phyloP scores from a whole-genome alignment of 148 eudicot species.

The Nepenthes gracilis region DNA sequence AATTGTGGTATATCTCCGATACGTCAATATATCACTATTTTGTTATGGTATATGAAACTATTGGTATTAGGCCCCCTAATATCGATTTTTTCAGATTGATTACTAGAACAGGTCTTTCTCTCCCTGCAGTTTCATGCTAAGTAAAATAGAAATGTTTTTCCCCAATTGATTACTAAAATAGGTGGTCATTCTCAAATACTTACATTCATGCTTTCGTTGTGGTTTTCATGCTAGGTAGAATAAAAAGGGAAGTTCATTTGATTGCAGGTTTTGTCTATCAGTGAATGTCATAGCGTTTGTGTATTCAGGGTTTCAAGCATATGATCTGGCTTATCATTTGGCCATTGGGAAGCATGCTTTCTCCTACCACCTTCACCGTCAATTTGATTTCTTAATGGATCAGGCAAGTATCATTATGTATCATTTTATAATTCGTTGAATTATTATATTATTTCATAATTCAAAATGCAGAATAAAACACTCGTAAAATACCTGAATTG shows the following conservation, averaged over 20 bases:
- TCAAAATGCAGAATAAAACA: background rate
- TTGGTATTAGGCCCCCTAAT: no score
- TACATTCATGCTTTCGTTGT: background rate
- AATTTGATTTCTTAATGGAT: constrained; percentile 74
- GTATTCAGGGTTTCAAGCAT: constrained; percentile 70
- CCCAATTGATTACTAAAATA: no score
- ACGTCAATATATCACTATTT: no score
- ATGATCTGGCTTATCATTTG: constrained; percentile 38
- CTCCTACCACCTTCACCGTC: constrained; percentile 40
- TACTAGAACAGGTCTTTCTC: no score
- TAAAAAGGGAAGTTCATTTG: background rate
- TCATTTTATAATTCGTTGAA: background rate
- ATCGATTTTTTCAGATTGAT: no score
- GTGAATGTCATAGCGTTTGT: constrained; percentile 62
- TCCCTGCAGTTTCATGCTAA: no score
- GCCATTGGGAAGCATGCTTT: constrained; percentile 42
- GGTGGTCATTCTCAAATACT: background rate
- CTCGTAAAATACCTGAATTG: no score
- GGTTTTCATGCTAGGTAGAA: background rate
- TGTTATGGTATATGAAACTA: no score
- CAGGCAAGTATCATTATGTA: constrained; percentile 50
- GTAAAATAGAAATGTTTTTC: no score
- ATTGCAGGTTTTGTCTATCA: constrained; percentile 66
- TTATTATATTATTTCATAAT: no score
- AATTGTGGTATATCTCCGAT: no score